Conservation (phyloP, 108 stramenopile genomes). For the Parmales sp. region DNA sequence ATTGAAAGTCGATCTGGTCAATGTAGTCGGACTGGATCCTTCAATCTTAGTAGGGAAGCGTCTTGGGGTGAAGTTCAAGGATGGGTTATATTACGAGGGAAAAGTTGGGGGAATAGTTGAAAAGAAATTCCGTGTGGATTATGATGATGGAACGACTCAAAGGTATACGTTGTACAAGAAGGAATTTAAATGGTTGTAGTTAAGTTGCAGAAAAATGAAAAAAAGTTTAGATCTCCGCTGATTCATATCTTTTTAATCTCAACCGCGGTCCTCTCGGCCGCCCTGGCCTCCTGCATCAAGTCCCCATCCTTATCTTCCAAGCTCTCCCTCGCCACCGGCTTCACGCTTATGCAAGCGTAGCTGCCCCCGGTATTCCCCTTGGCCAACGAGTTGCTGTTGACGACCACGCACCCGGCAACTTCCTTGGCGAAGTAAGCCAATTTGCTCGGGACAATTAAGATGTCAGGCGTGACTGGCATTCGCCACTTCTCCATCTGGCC, state of each 20-base stretch:
- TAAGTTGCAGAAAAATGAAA: neutral
- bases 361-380: constrained; percentile 80
- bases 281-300: constrained; percentile 29
- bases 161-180: neutral
- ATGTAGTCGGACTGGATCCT: too few relatives aligned
- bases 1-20: too few relatives aligned
- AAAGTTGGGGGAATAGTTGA: too few relatives aligned
- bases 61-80: too few relatives aligned
- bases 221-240: neutral
- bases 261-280: constrained; percentile 53
- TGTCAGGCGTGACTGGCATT: constrained; percentile 77
- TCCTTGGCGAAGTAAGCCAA: constrained; percentile 67
- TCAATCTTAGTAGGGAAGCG: too few relatives aligned
- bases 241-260: constrained; percentile 59
- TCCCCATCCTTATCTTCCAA: constrained; percentile 40
- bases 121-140: too few relatives aligned
- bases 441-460: constrained; percentile 82
- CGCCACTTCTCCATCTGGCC: constrained; percentile 52
- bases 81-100: too few relatives aligned
- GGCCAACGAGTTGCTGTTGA: constrained; percentile 77
- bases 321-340: constrained; percentile 51
- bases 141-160: too few relatives aligned
- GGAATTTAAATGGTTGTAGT: neutral
- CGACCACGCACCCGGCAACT: constrained; percentile 43
- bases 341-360: constrained; percentile 69